These are phyloP conservation scores for Fusarium sambucinum DNA, from an alignment of 2,329 filamentous ascomycete species.

Conservation along the genomic window DNA sequence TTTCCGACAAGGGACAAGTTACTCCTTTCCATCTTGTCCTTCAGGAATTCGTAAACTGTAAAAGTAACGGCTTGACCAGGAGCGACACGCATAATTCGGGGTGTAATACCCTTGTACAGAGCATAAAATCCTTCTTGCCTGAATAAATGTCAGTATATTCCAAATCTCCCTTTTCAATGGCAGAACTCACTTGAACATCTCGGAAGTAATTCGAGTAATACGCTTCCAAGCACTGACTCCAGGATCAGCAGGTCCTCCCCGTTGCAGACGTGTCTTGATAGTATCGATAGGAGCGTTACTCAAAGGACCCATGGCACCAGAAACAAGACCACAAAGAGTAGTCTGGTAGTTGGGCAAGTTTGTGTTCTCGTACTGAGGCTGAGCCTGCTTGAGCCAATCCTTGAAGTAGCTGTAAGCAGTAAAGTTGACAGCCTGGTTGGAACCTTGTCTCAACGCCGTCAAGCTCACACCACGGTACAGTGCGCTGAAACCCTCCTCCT, in stretches of 20 bases:
- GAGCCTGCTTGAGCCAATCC: conserved; percentile 76
- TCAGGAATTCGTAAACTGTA: conserved; percentile 82
- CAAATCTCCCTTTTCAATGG: accelerated
- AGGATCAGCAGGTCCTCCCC: conserved; percentile 82
- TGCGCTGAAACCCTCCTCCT: conserved; percentile 88
- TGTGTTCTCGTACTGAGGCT: conserved; percentile 73
- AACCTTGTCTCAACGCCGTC: conserved; percentile 92
- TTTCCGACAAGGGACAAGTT: conserved; percentile 70
- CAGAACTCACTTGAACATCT: conserved; percentile 80
- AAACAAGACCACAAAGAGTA: conserved; percentile 88
- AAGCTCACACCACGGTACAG: conserved; percentile 94
- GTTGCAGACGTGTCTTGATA: conserved; percentile 97
- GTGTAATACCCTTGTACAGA: conserved; percentile 99
- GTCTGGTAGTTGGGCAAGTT: conserved; percentile 91
- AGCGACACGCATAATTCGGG: conserved; percentile 95
- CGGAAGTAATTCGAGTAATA: conserved; percentile 80
- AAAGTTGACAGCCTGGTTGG: conserved; percentile 99
- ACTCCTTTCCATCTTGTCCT: conserved; percentile 77
- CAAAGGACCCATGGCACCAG: conserved; percentile 93
- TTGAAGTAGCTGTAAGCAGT: conserved; percentile 97
- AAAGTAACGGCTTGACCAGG: conserved; percentile 88
- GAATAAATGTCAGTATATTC: conserved; percentile 30
- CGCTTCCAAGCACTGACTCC: conserved; percentile 84
- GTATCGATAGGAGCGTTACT: conserved; percentile 98
- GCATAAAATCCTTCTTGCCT: conserved; percentile 93